Evolutionary conservation across 2,329 filamentous ascomycete species (phyloP).

Genomic region (Pyrenophora graminea): DNA sequence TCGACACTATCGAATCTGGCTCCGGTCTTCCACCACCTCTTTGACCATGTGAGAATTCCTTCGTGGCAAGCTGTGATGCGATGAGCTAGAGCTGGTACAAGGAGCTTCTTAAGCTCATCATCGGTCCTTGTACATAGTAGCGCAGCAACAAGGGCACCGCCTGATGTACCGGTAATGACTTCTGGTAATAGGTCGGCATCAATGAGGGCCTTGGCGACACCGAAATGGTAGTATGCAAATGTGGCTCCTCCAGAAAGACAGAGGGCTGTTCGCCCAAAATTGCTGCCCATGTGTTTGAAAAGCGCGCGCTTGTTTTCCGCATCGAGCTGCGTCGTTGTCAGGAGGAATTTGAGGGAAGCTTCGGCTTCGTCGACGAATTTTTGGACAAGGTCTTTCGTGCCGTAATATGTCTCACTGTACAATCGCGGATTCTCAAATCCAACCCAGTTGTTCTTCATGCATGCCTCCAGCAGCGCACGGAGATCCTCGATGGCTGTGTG

Average conservation of each 20-base stretch:
- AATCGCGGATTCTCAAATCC: constrained; percentile 90
- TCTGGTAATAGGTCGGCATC: constrained; percentile 85
- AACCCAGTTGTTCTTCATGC: constrained; percentile 96
- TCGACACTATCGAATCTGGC: constrained; percentile 92
- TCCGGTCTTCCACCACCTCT: constrained; percentile 88
- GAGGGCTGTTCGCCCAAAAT: constrained; percentile 88
- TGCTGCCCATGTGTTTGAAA: constrained; percentile 87
- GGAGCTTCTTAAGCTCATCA: constrained; percentile 80
- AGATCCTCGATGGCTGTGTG: constrained; percentile 72
- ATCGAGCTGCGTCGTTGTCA: constrained; percentile 68
- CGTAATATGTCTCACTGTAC: constrained; percentile 98
- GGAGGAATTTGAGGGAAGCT: constrained; percentile 68
- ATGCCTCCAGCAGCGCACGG: constrained; percentile 78
- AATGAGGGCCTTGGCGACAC: constrained; percentile 84
- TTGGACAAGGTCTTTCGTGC: constrained; percentile 93
- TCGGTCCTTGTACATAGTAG: constrained; percentile 88
- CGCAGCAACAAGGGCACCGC: constrained; percentile 86
- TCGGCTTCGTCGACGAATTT: constrained; percentile 86
- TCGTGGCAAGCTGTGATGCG: constrained; percentile 87
- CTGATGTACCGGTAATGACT: constrained; percentile 95
- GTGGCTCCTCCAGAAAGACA: constrained; percentile 92
- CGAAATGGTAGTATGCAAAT: constrained; percentile 97
- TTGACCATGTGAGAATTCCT: constrained; percentile 72
- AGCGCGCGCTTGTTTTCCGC: constrained; percentile 75
- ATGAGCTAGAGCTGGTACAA: constrained; percentile 84